Evolutionary conservation across 305 asterid genomes (phyloP), one percentile per base, ranked within the genome.

Genomic region (Andrographis paniculata): DNA sequence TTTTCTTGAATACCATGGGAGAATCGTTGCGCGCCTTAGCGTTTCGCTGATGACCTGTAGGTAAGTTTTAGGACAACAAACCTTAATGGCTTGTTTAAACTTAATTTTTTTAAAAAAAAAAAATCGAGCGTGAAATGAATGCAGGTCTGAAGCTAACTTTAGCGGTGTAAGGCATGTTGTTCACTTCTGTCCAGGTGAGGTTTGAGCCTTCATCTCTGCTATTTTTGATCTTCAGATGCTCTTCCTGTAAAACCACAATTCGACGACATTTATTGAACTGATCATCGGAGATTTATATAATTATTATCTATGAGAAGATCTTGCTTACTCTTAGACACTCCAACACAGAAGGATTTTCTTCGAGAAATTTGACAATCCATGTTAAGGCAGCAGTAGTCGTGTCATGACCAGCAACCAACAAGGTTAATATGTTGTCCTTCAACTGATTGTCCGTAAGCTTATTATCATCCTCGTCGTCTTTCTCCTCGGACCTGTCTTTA

Each of bases 341-440:
- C 69, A 85, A 61, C 30, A 65, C 91, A 23, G 42, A 67, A 39
- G 83, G 87, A 42, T 81, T 85, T 69, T 81, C 87, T 63, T 63
- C 91, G 17, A 79, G 85, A 56, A 70, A 82, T 56, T 85, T 82
- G 70, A 81, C 55, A 20, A 79, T 71, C 91, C 95, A 85, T 39
- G 95, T 81, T 41, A 85, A 66, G 42, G 73, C 93, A 56, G 95
- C 95, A 42, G 95, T 81, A 10, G 95, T 85, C 55, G 95, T 81
- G 58, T 85, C 93, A 57, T 81, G 95, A 19, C 95, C 95, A 17
- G 95, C 95, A 65, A 81, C 82, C 39, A 81, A 67, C 42, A 85
- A 73, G 14, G 94, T 79, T 63, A 85, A 20, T 62, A 81, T 81
- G 58, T 85, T 85, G 69, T 85, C 95, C 76, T 85, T 85, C 52